Evolutionary conservation across 2,329 filamentous ascomycete genomes (phyloP), one percentile per base, ranked within the genome.

Genomic region (Trichoderma endophyticum): DNA sequence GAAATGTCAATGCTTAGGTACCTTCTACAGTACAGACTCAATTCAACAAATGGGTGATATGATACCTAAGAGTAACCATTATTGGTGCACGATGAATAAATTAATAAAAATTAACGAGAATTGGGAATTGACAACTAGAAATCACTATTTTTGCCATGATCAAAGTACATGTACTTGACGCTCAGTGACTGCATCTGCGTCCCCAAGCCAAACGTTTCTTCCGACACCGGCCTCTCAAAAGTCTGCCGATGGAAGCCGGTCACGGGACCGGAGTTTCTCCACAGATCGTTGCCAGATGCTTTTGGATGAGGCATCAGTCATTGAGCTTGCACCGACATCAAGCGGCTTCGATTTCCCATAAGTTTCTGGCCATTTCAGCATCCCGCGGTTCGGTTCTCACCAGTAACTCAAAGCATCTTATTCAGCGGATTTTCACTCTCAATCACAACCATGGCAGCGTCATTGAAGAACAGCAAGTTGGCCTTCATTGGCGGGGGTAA

Each of bases 401-500:
- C 32, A 34, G 21, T 2, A 61, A n/a, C 54, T 48, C 24, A 34
- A 9, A 18, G n/a, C 4, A 11, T 32, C 15, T 4, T 3, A 0
- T 61, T 7, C 18, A 32, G 30, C 18, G n/a, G 12, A 4, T 54
- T 26, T 30, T 32, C 21, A 51, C 11, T 34, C 48, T 24, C 34
- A 64, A 24, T 15, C 34, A 39, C n/a, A 48, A 24, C 15, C 51
- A 79, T 79, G 78, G 74, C 78, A 56, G 73, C 76, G 28, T 73
- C 73, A 26, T 78, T 82, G 65, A 64, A 79, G 71, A 74, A 77
- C 36, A 79, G 79, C 71, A 80, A 80, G 71, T 76, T 83, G 72
- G 77, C 77, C 76, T 82, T 83, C 73, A 78, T 82, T 62, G 83
- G 83, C 72, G 85, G 85, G 73, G 85, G 85, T 75, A 86, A 86